These are phyloP conservation scores for Yamadazyma buinensis DNA, from an alignment of 1,139 yeast species.

Conservation along the genomic window DNA sequence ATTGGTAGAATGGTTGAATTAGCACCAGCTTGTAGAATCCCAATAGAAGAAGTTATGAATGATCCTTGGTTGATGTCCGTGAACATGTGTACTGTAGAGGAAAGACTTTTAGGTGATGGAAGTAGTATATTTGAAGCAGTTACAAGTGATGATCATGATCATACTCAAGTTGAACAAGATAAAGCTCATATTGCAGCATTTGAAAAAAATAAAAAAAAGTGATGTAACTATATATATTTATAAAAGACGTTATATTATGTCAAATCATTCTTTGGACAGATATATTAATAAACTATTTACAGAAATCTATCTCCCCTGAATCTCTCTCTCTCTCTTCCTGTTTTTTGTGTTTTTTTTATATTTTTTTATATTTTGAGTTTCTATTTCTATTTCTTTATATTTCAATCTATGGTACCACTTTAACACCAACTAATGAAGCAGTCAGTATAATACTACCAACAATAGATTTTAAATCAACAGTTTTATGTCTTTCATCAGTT, in stretches of 20 bases:
- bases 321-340: constrained; percentile 3
- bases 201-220: constrained; percentile 68
- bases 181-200: constrained; percentile 94
- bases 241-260: not conserved
- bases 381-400: not conserved
- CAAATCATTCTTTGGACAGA: not conserved
- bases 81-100: constrained; percentile 64
- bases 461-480: constrained; percentile 67
- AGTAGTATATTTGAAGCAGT: constrained; percentile 31
- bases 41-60: constrained; percentile 75
- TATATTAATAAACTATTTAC: constrained; percentile 2
- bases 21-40: constrained; percentile 84
- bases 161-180: constrained; percentile 85
- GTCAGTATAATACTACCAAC: constrained; percentile 83
- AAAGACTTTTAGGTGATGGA: constrained; percentile 28
- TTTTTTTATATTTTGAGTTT: too few relatives aligned
- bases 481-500: constrained; percentile 76
- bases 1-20: constrained; percentile 73
- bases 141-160: constrained; percentile 60
- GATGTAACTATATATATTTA: constrained; percentile 6
- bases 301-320: not conserved
- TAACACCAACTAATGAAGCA: constrained; percentile 83
- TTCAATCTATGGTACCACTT: constrained; percentile 64
- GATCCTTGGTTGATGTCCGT: constrained; percentile 72
- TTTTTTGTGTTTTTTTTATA: too few relatives aligned